Conservation (phyloP, 257 asterid genomes). For the Nicotiana sylvestris region DNA sequence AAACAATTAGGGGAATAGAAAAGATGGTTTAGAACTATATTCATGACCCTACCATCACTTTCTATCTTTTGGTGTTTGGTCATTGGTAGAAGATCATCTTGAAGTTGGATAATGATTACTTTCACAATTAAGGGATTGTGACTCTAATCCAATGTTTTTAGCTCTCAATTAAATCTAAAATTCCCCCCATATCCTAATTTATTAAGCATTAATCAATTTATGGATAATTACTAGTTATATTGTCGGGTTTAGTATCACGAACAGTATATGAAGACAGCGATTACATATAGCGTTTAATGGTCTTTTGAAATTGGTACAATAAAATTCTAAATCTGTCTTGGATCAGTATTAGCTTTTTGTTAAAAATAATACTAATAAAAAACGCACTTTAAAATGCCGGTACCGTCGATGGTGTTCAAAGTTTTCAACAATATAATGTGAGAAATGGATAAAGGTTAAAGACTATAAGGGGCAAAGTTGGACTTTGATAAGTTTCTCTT, state of each 20-base stretch:
- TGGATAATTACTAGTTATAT: background rate
- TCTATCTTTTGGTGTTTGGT: constrained; percentile 2
- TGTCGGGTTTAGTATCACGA: background rate
- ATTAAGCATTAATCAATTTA: background rate
- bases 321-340: background rate
- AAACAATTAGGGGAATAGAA: background rate
- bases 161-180: background rate
- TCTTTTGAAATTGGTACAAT: background rate
- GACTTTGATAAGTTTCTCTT: background rate
- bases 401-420: constrained; percentile 12
- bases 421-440: background rate
- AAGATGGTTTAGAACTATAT: constrained; percentile 5
- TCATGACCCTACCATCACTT: constrained; percentile 5
- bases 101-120: constrained; percentile 27
- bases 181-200: background rate
- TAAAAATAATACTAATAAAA: background rate
- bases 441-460: background rate
- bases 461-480: constrained; percentile 7
- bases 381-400: background rate
- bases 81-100: constrained; percentile 13
- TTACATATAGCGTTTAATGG: accelerated
- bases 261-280: accelerated
- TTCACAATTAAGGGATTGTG: constrained; percentile 19
- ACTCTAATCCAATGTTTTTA: background rate
- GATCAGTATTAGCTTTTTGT: no score